Conservation (phyloP, 257 asterid genomes). For the Cinchona pubescens region DNA sequence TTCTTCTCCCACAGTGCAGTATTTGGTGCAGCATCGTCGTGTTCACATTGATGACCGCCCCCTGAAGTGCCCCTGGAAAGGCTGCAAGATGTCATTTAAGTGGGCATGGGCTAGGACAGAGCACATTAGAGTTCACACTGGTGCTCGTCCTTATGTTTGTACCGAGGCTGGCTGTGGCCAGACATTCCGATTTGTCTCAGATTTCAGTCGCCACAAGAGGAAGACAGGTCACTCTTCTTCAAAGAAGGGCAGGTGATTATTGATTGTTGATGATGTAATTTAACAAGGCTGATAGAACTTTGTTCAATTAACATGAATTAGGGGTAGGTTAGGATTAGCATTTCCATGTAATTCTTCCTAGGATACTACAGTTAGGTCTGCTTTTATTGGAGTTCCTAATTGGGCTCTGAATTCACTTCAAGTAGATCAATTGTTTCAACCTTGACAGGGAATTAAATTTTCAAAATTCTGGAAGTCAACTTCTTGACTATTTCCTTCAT, state of each 20-base stretch:
- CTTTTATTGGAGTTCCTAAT: slow-evolving; percentile 20
- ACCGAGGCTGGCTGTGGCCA: slow-evolving; percentile 83
- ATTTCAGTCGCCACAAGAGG: slow-evolving; percentile 98
- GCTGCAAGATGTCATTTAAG: slow-evolving; percentile 97
- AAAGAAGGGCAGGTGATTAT: slow-evolving; percentile 53
- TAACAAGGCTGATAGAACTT: slow-evolving; percentile 20
- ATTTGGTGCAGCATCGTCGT: slow-evolving; percentile 91
- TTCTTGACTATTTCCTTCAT: background rate
- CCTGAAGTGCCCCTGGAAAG: slow-evolving; percentile 97
- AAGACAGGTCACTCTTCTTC: slow-evolving; percentile 80
- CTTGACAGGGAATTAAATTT: slow-evolving; percentile 8
- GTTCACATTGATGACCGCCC: slow-evolving; percentile 98
- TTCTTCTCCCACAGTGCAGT: slow-evolving; percentile 97
- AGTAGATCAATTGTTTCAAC: slow-evolving; percentile 24
- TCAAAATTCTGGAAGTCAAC: background rate
- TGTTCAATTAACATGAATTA: slow-evolving; percentile 19
- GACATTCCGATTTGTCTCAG: slow-evolving; percentile 94
- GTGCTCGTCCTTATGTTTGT: slow-evolving; percentile 92
- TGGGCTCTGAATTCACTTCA: slow-evolving; percentile 9
- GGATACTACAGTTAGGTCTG: slow-evolving; percentile 23
- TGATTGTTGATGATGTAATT: slow-evolving; percentile 2
- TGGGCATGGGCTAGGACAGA: slow-evolving; percentile 99
- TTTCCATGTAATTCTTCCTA: slow-evolving; percentile 15
- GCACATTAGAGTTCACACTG: slow-evolving; percentile 94
- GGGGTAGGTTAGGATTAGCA: slow-evolving; percentile 21